Evolutionary conservation across 169 alveolate genomes (phyloP).

Genomic region (Cryptosporidium baileyi): DNA sequence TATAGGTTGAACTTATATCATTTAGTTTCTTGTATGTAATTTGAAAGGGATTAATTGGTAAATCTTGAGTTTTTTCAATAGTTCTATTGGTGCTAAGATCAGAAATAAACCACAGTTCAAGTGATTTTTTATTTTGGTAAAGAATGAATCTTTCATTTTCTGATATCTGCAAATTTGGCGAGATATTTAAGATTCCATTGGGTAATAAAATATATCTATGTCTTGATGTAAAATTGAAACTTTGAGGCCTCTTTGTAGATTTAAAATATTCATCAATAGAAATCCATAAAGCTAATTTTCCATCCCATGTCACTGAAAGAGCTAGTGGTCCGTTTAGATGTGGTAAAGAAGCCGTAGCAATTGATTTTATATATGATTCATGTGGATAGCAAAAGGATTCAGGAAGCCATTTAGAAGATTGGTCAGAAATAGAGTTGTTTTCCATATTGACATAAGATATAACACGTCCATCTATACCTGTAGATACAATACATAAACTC

Average conservation of each 20-base stretch:
- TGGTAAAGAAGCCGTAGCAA: constrained; percentile 20
- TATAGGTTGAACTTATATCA: neutral
- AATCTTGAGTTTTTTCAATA: neutral
- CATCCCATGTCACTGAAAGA: constrained; percentile 60
- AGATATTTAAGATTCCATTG: neutral
- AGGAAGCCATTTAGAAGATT: constrained; percentile 25
- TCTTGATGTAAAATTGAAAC: neutral
- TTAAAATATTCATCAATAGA: constrained; percentile 1
- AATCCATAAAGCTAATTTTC: constrained; percentile 45
- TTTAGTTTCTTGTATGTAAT: neutral
- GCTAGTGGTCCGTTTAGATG: constrained; percentile 50
- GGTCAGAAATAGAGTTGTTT: neutral
- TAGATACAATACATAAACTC: constrained; percentile 17
- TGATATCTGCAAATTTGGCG: constrained; percentile 8
- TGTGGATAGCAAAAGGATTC: constrained; percentile 50
- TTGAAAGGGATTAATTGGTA: constrained; percentile 30
- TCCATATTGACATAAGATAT: constrained; percentile 29
- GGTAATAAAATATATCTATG: constrained; percentile 2
- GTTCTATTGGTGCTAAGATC: neutral
- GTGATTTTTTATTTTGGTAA: neutral
- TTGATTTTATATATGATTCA: neutral
- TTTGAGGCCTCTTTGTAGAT: neutral
- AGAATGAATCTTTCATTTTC: constrained; percentile 50
- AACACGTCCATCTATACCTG: constrained; percentile 61
- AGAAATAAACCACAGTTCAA: constrained; percentile 61